Evolutionary conservation across 2,329 filamentous ascomycete genomes (phyloP).

Genomic region (Aphanoascus verrucosus): DNA sequence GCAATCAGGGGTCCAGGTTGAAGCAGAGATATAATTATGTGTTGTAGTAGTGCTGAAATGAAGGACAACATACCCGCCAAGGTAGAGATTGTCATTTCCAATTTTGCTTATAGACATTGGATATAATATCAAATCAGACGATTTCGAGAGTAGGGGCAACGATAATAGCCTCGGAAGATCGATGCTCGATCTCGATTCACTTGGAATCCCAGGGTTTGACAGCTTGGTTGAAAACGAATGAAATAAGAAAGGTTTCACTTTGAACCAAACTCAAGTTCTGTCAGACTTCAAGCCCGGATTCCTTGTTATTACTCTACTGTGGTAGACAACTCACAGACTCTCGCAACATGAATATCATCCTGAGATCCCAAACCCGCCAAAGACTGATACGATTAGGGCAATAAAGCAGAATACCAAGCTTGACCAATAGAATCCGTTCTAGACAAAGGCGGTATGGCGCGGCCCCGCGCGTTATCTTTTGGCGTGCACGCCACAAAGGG

Average conservation of each 20-base stretch:
- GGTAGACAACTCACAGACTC: too few species aligned
- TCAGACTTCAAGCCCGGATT: neutral
- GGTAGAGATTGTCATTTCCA: conserved; percentile 60
- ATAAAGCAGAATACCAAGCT: too few species aligned
- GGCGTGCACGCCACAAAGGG: too few species aligned
- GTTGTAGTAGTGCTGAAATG: neutral
- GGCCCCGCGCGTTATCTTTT: too few species aligned
- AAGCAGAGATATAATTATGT: neutral
- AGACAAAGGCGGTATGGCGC: too few species aligned
- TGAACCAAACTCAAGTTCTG: neutral
- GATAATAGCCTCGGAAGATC: neutral
- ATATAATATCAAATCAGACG: neutral
- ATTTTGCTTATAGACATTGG: conserved; percentile 51
- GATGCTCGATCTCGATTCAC: neutral
- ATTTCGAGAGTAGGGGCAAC: neutral
- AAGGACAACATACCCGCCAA: conserved; percentile 55
- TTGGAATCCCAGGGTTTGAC: neutral
- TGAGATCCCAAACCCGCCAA: too few species aligned
- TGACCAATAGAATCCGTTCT: too few species aligned
- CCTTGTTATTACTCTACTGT: too few species aligned
- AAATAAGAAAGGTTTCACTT: neutral
- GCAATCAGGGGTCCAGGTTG: neutral
- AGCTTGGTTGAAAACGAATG: neutral
- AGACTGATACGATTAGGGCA: too few species aligned
- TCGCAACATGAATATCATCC: too few species aligned